Conservation (phyloP, 1,284 basidiomycete genomes). For the Meripilus lineatus region DNA sequence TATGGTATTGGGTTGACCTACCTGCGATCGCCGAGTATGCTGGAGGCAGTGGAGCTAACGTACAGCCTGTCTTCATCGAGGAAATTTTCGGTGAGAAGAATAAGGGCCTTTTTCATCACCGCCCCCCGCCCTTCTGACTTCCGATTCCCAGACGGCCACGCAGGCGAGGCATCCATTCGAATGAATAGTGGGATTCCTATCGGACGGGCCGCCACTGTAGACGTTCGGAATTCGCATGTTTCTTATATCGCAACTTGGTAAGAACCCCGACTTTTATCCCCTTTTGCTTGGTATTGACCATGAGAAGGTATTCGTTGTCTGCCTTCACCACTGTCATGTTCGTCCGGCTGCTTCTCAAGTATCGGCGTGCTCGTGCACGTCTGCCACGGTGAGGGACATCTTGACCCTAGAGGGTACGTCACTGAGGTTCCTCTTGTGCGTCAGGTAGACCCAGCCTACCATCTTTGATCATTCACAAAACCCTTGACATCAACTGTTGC, state of each 20-base stretch:
- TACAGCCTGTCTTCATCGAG: slow-evolving; percentile 85
- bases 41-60: slow-evolving; percentile 63
- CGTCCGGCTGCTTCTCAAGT: slow-evolving; percentile 47
- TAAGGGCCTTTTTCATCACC: slow-evolving; percentile 1
- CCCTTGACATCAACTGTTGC: too few relatives aligned
- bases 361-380: slow-evolving; percentile 34
- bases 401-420: too few relatives aligned
- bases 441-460: too few relatives aligned
- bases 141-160: slow-evolving; percentile 82
- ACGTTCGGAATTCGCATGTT: slow-evolving; percentile 91
- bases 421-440: too few relatives aligned
- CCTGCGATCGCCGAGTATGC: slow-evolving; percentile 76
- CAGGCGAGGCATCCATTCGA: slow-evolving; percentile 60
- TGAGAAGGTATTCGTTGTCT: slow-evolving; percentile 64
- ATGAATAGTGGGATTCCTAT: slow-evolving; percentile 79
- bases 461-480: too few relatives aligned
- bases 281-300: neutral
- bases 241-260: slow-evolving; percentile 97
- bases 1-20: slow-evolving; percentile 94
- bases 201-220: slow-evolving; percentile 80
- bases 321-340: slow-evolving; percentile 66
- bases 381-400: slow-evolving; percentile 23
- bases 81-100: slow-evolving; percentile 71
- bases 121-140: too few relatives aligned
- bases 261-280: slow-evolving; percentile 14